phyloP scores from a whole-genome alignment of 129 eudicot genomes.

The Arctium minus region DNA sequence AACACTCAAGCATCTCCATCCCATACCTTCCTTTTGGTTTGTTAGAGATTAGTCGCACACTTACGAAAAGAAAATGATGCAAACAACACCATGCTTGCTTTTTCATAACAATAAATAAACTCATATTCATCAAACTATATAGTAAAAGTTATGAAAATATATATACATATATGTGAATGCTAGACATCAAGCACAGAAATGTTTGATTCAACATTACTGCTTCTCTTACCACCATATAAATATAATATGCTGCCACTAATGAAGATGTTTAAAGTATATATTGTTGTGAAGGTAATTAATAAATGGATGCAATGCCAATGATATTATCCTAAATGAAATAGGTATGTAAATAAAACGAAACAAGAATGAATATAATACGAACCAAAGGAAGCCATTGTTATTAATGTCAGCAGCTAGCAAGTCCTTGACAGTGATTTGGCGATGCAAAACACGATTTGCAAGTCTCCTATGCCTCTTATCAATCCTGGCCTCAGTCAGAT shows the following conservation, averaged over 20 bases:
- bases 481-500: slow-evolving; percentile 49
- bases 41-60: background rate
- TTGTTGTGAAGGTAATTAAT: too few relatives aligned
- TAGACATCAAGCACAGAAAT: background rate
- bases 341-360: too few relatives aligned
- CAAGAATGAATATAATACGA: background rate
- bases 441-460: slow-evolving; percentile 48
- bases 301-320: background rate
- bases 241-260: too few relatives aligned
- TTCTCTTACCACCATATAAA: too few relatives aligned
- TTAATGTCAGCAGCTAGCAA: slow-evolving; percentile 52
- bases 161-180: background rate
- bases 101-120: background rate
- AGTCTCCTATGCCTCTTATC: slow-evolving; percentile 52
- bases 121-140: too few relatives aligned
- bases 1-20: background rate
- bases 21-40: background rate
- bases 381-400: slow-evolving; percentile 54
- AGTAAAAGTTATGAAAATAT: background rate
- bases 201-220: too few relatives aligned
- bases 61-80: background rate
- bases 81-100: background rate
- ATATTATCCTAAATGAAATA: background rate
- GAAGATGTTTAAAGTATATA: too few relatives aligned
- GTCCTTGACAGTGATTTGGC: slow-evolving; percentile 47